Base-by-base conservation (phyloP, 1,284 basidiomycete genomes). In the Pseudozyma flocculosa region DNA sequence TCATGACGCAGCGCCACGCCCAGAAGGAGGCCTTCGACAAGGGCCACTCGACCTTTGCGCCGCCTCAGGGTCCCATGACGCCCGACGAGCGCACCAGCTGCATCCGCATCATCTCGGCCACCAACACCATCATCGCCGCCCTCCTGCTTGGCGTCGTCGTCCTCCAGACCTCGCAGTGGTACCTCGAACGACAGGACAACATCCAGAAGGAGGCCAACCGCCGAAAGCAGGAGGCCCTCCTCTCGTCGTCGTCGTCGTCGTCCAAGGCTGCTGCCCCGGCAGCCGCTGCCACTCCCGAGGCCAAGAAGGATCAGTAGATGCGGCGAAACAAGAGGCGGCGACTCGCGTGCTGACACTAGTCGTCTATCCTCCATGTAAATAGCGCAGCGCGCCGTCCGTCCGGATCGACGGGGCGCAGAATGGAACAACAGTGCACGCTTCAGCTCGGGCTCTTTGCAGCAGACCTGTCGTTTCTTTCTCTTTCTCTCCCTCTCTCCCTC, bases 121-220 rank as follows among this genome's bases (percentile, higher is more conserved):
- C 63, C 41, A 78, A 78, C 54, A 68, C 69, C 5, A 73, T 78
- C 38, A 60, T 57, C 30, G 52, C 69, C 34, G 54, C 64, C 9
- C 56, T 74, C 18, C 54, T 78, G 17, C 37, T 50, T 1, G 75
- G 74, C 40, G 73, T 78, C 5, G 48, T 75, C 17, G 48, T 75
- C 1, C 54, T 78, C 36, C 75, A 76, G 58, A 45, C 59, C 40
- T 49, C 54, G 11, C 69, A 75, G 42, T 74, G 68, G 68, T 78
- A 68, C 40, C 30, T 72, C 43, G 68, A 61, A n/a, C 34, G 54
- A n/a, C 53, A 54, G 34, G 68, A 70, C 17, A 45, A 52, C 34
- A 43, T 56, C 22, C 50, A 63, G 40, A 57, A 53, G 7, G 58
- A 71, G 40, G 52, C 56, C 44, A 52, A 43, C 32, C 40, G 65